Conservation (phyloP, 495 filamentous ascomycete species). For the Lepidopterella palustris region DNA sequence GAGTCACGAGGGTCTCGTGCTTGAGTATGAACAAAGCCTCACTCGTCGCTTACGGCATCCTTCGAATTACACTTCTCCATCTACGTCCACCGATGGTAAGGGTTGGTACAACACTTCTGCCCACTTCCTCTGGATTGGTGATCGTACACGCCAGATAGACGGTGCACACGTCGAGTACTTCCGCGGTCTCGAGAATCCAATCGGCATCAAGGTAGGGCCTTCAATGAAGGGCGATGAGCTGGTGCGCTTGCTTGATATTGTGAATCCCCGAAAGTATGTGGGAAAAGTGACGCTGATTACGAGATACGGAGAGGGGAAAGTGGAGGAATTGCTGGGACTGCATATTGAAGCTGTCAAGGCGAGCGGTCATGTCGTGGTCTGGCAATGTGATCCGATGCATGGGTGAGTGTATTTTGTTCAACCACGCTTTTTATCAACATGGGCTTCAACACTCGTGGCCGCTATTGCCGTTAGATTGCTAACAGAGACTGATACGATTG, state of each 20-base stretch:
- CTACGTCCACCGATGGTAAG: slow-evolving; percentile 38
- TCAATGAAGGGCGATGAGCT: slow-evolving; percentile 70
- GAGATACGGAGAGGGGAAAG: slow-evolving; percentile 74
- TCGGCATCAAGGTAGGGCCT: slow-evolving; percentile 93
- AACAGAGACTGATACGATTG: slow-evolving; percentile 3
- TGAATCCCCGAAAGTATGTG: slow-evolving; percentile 73
- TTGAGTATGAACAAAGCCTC: slow-evolving; percentile 88
- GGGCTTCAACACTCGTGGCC: no score
- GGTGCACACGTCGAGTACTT: slow-evolving; percentile 96
- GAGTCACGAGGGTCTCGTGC: slow-evolving; percentile 86
- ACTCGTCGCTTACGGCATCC: slow-evolving; percentile 71
- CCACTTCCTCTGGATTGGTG: slow-evolving; percentile 97
- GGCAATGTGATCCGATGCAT: slow-evolving; percentile 99
- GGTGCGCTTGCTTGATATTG: slow-evolving; percentile 64
- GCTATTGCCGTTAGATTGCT: no score
- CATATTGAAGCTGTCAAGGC: slow-evolving; percentile 83
- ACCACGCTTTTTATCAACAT: no score
- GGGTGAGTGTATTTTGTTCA: slow-evolving; percentile 49
- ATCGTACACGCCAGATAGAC: slow-evolving; percentile 86
- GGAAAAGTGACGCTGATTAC: slow-evolving; percentile 96
- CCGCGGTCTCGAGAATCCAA: slow-evolving; percentile 88
- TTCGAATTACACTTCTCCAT: slow-evolving; percentile 16
- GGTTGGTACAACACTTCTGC: slow-evolving; percentile 74
- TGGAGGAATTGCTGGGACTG: slow-evolving; percentile 60
- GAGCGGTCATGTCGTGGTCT: slow-evolving; percentile 74